A percentile compares a stretch with the other conserved stretches of the same genome.
phyloP scores from a whole-genome alignment of 2,329 filamentous ascomycete genomes.

The Lasiodiplodia sp. region DNA sequence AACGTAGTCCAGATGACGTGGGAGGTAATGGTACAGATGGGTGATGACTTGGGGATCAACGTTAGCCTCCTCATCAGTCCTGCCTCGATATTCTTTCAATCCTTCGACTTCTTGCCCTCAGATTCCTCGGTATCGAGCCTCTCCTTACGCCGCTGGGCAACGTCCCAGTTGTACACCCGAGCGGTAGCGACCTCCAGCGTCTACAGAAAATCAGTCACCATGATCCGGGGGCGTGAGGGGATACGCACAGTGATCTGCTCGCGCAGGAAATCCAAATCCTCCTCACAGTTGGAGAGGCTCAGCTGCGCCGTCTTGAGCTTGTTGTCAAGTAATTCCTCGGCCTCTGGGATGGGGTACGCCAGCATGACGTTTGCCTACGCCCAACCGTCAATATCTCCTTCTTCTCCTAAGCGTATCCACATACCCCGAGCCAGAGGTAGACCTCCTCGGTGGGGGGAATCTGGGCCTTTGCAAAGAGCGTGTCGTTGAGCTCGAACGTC shows the following conservation, averaged over 20 bases:
- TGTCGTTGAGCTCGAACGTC: conserved; percentile 96
- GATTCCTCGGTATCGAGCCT: conserved; percentile 66
- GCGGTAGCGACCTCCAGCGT: conserved; percentile 97
- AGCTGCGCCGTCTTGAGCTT: conserved; percentile 82
- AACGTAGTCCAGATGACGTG: neutral
- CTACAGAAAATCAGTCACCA: conserved; percentile 54
- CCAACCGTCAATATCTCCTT: conserved; percentile 1
- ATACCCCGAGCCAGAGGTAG: conserved; percentile 92
- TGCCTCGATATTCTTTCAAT: neutral
- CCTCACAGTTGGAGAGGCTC: conserved; percentile 87
- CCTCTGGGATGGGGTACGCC: conserved; percentile 89
- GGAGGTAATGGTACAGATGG: neutral
- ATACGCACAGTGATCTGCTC: conserved; percentile 90
- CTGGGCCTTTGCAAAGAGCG: conserved; percentile 86
- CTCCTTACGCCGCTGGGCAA: conserved; percentile 92
- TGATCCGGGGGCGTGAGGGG: neutral
- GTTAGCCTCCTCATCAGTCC: neutral
- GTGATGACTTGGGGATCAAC: neutral
- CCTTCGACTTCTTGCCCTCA: conserved; percentile 46
- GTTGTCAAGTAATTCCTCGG: conserved; percentile 76
- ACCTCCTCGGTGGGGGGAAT: conserved; percentile 88
- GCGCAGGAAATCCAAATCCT: conserved; percentile 92
- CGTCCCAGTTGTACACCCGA: conserved; percentile 99
- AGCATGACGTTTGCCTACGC: conserved; percentile 93
- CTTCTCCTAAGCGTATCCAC: conserved; percentile 38